Evolutionary conservation across 805 yeast species (phyloP).

Genomic region (Lipomyces spencermartinsiae): DNA sequence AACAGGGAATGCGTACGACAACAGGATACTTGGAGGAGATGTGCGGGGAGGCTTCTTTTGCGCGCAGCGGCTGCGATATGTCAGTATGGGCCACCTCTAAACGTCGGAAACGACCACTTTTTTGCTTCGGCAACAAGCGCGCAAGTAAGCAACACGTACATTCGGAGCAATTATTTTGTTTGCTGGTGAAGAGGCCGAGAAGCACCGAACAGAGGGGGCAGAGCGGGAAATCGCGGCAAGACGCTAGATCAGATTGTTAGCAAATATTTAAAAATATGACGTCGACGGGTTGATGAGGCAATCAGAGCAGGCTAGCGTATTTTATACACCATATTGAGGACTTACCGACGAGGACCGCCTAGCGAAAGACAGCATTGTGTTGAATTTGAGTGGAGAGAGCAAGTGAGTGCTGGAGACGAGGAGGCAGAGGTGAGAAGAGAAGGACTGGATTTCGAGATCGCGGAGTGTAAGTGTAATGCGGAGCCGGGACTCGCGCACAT

Average conservation of each 20-base stretch:
- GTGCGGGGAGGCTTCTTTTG: conserved; percentile 57
- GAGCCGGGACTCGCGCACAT: background rate
- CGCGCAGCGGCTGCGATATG: conserved; percentile 45
- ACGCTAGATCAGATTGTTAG: conserved; percentile 13
- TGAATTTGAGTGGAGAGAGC: conserved; percentile 5
- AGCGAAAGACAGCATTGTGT: conserved; percentile 26
- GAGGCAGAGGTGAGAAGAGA: conserved; percentile 5
- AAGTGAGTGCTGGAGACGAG: background rate
- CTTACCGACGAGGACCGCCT: conserved; percentile 29
- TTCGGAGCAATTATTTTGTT: conserved; percentile 46
- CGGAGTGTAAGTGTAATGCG: conserved; percentile 8
- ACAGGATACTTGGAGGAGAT: conserved; percentile 80
- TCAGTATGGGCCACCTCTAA: background rate
- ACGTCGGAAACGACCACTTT: background rate
- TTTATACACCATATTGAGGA: background rate
- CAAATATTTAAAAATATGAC: background rate
- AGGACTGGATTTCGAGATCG: conserved; percentile 12
- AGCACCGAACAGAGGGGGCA: conserved; percentile 37
- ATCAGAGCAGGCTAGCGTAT: background rate
- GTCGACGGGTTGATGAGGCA: background rate
- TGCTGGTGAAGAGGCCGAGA: conserved; percentile 44
- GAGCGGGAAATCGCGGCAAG: background rate
- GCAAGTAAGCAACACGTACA: conserved; percentile 30
- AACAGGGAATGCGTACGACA: conserved; percentile 48
- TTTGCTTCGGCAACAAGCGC: background rate